Evolutionary conservation across 208 protist species (phyloP), one percentile per base, ranked within the genome.

Genomic region (Acanthamoeba healyi): DNA sequence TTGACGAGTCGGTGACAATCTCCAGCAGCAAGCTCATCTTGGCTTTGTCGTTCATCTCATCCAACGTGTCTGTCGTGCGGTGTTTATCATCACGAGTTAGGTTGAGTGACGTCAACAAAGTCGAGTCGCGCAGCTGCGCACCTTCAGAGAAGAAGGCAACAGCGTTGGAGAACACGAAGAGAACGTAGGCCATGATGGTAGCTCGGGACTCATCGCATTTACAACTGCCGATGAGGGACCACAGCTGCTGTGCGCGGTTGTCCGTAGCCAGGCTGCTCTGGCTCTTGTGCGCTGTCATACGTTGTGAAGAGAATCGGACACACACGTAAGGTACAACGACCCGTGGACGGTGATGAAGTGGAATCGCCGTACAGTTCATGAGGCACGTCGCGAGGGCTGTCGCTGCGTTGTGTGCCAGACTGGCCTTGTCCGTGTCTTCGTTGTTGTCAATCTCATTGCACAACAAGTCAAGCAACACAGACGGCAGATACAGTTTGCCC

Each of bases 351-450:
- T 3, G 29, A 34, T 12, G n/a, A 6, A 22, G 1, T n/a, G n/a
- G n/a, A n/a, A n/a, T n/a, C n/a, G n/a, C n/a, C 10, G 67, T 77
- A 77, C 67, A 77, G 34, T 42, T 42, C 67, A 77, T 77, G 67
- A 77, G 67, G 34, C 67, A 36, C 5, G 67, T 77, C 10, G 67
- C 34, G 24, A 77, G 67, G 14, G 32, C 26, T 0, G 67, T 40
- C 32, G 34, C 29, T 12, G 67, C 67, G 34, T 36, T 42, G 34
- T 42, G n/a, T 1, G 34, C 26, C 2, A 77, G 67, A 29, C 67
- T 77, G 67, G 15, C 36, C 14, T 77, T 77, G 38, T 38, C 67
- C 24, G 19, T 10, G 38, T 77, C 67, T 34, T 77, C 36, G n/a
- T 77, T 38, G 10, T 10, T 15, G 29, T 77, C 67, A 9, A 77